Evolutionary conservation across 2,329 filamentous ascomycete genomes (phyloP), one percentile per base, ranked within the genome.

Genomic region (Cercospora berteroae): DNA sequence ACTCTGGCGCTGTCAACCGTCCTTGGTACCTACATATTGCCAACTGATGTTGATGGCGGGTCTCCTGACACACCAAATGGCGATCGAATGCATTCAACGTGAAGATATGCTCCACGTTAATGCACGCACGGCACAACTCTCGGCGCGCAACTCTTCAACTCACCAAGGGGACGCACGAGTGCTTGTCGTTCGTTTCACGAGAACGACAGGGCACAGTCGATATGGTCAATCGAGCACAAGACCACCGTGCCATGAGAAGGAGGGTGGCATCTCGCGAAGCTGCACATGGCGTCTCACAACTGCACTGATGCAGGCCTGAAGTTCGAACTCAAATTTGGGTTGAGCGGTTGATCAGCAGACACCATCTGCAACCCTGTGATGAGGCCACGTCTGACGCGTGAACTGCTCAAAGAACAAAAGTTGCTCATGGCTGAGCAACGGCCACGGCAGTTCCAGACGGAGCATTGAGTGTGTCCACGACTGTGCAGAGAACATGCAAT

Each of bases 1-100:
- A 52, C 48, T 44, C 31, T 74, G 0, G 75, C 76, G 39, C 18
- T 58, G 60, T 75, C 73, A 9, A 76, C 71, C 12, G 18, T 64
- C 55, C 31, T 23, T 58, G 55, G 55, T 58, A 16, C 27, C 16
- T 31, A 25, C 27, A n/a, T 56, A 27, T 58, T 31, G 29, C 27
- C 55, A 58, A 18, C 16, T 16, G 25, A 31, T 23, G 16, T 33
- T 27, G 23, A 80, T 82, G 42, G 68, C 67, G 80, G 75, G 9
- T 81, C 81, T 64, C 85, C 71, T 33, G 74, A 75, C 7, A 66
- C 74, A 8, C 78, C 83, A 2, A 81, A 83, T 66, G 83, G 63
- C 63, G 55, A 64, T 31, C 50, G 61, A 60, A 55, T 63, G 52
- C 62, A 29, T 25, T 61, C 36, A 61, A 27, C 59, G 33, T 39